Conservation (phyloP, 2,329 filamentous ascomycete genomes). For the Talaromyces marneffei region DNA sequence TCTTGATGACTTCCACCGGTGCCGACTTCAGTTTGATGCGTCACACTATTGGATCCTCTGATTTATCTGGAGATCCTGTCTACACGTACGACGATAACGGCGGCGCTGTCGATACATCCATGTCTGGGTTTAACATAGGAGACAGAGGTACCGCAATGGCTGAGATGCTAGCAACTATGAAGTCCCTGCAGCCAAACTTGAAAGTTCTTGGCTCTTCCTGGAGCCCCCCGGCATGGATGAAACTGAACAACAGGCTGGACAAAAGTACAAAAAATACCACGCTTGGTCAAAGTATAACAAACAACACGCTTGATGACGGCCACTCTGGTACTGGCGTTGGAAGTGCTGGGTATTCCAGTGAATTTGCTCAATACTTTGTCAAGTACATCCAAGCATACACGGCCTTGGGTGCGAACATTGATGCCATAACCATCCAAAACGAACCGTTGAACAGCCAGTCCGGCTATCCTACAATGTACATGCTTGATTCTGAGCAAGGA, state of each 20-base stretch:
- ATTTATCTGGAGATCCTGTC: slow-evolving; percentile 6
- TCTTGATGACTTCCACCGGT: slow-evolving; percentile 2
- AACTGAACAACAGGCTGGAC: neutral
- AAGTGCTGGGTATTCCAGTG: neutral
- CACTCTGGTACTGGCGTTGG: neutral
- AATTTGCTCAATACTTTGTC: slow-evolving; percentile 11
- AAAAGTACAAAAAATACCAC: too few relatives aligned
- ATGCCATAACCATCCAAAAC: slow-evolving; percentile 10
- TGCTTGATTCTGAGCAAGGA: slow-evolving; percentile 3
- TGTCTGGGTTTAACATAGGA: slow-evolving; percentile 1
- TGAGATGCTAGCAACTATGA: slow-evolving; percentile 7
- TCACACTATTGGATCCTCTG: slow-evolving; percentile 8
- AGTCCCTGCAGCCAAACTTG: slow-evolving; percentile 2
- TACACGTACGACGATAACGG: slow-evolving; percentile 11
- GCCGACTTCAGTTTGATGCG: slow-evolving; percentile 9
- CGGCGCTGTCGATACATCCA: neutral
- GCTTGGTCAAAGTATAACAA: neutral
- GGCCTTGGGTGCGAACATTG: slow-evolving; percentile 4
- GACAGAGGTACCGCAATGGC: slow-evolving; percentile 9
- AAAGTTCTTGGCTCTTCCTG: slow-evolving; percentile 7
- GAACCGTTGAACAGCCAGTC: slow-evolving; percentile 4
- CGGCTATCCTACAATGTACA: slow-evolving; percentile 12
- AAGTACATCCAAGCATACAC: slow-evolving; percentile 10
- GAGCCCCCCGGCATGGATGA: slow-evolving; percentile 11
- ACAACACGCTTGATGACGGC: slow-evolving; percentile 6